A percentile compares a stretch with the other conserved stretches of the same genome.
Evolutionary conservation across 164 flowering plant species (phyloP).

Genomic region (Protea cynaroides): DNA sequence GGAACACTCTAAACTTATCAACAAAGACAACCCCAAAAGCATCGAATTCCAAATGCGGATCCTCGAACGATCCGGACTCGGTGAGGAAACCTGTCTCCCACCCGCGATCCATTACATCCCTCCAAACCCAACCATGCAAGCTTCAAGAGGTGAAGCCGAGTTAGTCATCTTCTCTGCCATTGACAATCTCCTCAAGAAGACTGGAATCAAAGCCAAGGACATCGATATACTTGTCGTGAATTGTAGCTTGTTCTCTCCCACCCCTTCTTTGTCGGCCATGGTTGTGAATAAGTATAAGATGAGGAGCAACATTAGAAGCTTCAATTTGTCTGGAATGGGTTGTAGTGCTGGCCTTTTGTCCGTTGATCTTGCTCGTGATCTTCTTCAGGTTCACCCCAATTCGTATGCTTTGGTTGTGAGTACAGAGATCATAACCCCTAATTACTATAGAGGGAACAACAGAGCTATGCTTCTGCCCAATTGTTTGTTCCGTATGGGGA

Average conservation of each 20-base stretch:
- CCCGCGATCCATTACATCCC: slow-evolving; percentile 53
- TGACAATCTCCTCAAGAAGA: slow-evolving; percentile 38
- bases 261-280: slow-evolving; percentile 60
- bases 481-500: slow-evolving; percentile 63
- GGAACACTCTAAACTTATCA: slow-evolving; percentile 43
- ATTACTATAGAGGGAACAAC: slow-evolving; percentile 45
- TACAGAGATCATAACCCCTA: slow-evolving; percentile 56
- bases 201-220: slow-evolving; percentile 47
- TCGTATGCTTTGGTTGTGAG: slow-evolving; percentile 50
- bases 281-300: slow-evolving; percentile 57
- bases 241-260: slow-evolving; percentile 52
- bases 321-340: slow-evolving; percentile 66
- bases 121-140: slow-evolving; percentile 43
- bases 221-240: slow-evolving; percentile 48
- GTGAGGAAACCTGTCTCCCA: slow-evolving; percentile 51
- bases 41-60: slow-evolving; percentile 54
- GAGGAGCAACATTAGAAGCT: slow-evolving; percentile 53
- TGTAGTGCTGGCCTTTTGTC: slow-evolving; percentile 64
- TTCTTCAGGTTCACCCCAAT: slow-evolving; percentile 51
- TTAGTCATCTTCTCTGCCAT: slow-evolving; percentile 45
- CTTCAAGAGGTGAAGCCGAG: slow-evolving; percentile 45
- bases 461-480: slow-evolving; percentile 56
- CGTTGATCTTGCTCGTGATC: slow-evolving; percentile 49
- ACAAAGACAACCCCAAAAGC: slow-evolving; percentile 29
- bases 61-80: slow-evolving; percentile 49